phyloP scores from a whole-genome alignment of 2,329 filamentous ascomycete genomes.

The Fusarium anthophilum region DNA sequence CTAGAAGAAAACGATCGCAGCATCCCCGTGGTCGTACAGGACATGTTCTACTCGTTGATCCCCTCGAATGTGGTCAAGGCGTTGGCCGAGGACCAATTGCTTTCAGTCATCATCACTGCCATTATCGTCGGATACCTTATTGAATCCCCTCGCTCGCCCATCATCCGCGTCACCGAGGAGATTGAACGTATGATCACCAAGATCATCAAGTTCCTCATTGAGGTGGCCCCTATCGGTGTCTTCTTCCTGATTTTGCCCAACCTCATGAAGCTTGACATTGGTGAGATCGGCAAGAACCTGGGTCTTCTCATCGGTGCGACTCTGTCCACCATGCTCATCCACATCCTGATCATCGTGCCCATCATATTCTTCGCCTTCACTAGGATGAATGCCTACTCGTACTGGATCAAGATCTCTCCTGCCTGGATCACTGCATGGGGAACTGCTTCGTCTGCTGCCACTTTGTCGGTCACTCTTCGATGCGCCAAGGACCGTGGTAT shows the following conservation, averaged over 20 bases:
- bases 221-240: conserved; percentile 60
- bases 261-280: conserved; percentile 59
- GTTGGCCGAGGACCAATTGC: conserved; percentile 56
- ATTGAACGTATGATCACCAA: conserved; percentile 58
- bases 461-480: conserved; percentile 59
- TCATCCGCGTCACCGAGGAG: conserved; percentile 57
- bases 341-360: conserved; percentile 58
- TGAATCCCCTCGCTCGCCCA: conserved; percentile 46
- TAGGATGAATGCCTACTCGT: conserved; percentile 57
- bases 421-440: conserved; percentile 66
- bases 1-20: not conserved
- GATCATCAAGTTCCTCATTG: conserved; percentile 59
- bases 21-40: conserved; percentile 54
- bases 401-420: conserved; percentile 59
- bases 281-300: conserved; percentile 58
- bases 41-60: conserved; percentile 60
- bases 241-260: conserved; percentile 65
- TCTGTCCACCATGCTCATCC: conserved; percentile 57
- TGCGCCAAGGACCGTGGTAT: conserved; percentile 52
- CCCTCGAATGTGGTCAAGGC: conserved; percentile 59
- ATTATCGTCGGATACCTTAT: conserved; percentile 59
- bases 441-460: conserved; percentile 62
- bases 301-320: conserved; percentile 60
- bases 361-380: conserved; percentile 53
- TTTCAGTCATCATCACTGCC: conserved; percentile 57